These are phyloP conservation scores for Chalciporus piperatoides DNA, from an alignment of 1,284 basidiomycete species.

Conservation along the genomic window DNA sequence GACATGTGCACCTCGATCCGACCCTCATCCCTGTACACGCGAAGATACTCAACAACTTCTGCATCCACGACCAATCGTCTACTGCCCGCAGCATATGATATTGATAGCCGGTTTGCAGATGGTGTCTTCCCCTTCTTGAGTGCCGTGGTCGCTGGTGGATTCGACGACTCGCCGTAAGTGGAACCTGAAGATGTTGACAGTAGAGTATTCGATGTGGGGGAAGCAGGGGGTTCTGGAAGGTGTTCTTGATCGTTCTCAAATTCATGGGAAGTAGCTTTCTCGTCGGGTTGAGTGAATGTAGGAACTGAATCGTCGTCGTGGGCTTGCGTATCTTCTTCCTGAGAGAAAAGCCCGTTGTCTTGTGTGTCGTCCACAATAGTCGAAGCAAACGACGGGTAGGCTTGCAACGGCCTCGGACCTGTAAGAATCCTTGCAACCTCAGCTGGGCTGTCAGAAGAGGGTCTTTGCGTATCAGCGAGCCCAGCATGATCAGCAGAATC, in stretches of 20 bases:
- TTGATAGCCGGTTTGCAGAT: slow-evolving; percentile 83
- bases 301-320: slow-evolving; percentile 13
- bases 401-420: slow-evolving; percentile 35
- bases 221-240: slow-evolving; percentile 53
- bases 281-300: slow-evolving; percentile 12
- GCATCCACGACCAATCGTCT: slow-evolving; percentile 88
- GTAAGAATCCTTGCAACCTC: slow-evolving; percentile 3
- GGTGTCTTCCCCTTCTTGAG: slow-evolving; percentile 40
- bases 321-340: slow-evolving; percentile 27
- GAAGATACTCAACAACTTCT: slow-evolving; percentile 77
- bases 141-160: slow-evolving; percentile 11
- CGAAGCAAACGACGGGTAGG: slow-evolving; percentile 42
- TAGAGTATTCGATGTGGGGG: slow-evolving; percentile 51
- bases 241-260: slow-evolving; percentile 41
- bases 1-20: slow-evolving; percentile 80
- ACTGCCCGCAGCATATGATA: slow-evolving; percentile 88
- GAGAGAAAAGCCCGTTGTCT: slow-evolving; percentile 30
- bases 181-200: slow-evolving; percentile 49
- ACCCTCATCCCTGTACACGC: slow-evolving; percentile 78
- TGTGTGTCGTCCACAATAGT: slow-evolving; percentile 47
- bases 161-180: slow-evolving; percentile 35
- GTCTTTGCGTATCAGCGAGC: slow-evolving; percentile 40
- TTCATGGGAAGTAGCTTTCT: slow-evolving; percentile 17
- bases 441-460: slow-evolving; percentile 10
- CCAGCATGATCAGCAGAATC: slow-evolving; percentile 45